Evolutionary conservation across 1,284 basidiomycete species (phyloP), one percentile per base, ranked within the genome.

Genomic region (Peniophora sp.): DNA sequence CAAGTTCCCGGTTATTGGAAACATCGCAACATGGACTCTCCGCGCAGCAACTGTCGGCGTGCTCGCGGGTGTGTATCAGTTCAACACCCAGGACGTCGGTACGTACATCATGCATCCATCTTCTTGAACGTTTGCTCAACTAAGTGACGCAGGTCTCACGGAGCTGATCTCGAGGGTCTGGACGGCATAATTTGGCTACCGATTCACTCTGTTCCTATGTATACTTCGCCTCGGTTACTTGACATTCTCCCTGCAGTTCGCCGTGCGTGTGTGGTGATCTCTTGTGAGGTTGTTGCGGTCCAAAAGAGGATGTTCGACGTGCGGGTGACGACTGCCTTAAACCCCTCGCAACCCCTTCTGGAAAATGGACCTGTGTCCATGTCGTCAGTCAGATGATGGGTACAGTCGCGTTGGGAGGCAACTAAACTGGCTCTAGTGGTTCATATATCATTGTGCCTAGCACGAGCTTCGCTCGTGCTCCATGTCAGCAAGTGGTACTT

Each of bases 61-160:
- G 14, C 77, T 97, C 51, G 85, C 92, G 57, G 96, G 97, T 39
- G 78, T 98, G 3, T 99, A 97, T 73, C 88, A 95, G 68, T 97
- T 97, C 76, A 96, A 97, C 75, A 97, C 94, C 42, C 92, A 95
- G 67, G 96, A 98, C 64, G 85, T 98, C 61, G 95, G 95, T 92
- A 57, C 58, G 83, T 72, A 42, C 48, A 36, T 49, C 43, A 42
- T 11, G 12, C 39, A 10, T 9, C 27, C 11, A 27, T 49, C 41
- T 54, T 48, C 49, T 55, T 54, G 48, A 3, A 15, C n/a, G 9
- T 24, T 15, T 9, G 12, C 3, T 34, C 3, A 12, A 15, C 2
- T 22, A 17, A 47, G 42, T 49, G 53, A 15, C 24, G 3, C 14
- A 57, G 55, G 56, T 36, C 39, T 57, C 24, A 54, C 52, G 18